These are phyloP conservation scores for Melanogaster broomeanus DNA, from an alignment of 768 basidiomycete genomes.

Conservation along the genomic window DNA sequence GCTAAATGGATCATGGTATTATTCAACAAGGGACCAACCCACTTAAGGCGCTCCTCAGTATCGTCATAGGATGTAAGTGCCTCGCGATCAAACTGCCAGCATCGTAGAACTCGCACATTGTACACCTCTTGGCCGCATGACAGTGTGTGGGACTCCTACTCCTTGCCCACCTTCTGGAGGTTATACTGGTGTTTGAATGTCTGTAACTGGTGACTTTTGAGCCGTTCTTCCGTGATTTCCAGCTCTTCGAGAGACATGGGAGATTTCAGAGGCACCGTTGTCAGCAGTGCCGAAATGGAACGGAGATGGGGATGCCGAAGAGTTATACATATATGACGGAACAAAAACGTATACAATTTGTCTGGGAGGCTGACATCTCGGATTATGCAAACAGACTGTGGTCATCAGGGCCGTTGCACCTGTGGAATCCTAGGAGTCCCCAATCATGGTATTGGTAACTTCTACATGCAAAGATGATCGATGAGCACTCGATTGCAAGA, in stretches of 20 bases:
- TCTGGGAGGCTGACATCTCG: neutral
- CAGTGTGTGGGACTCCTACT: slow-evolving; percentile 1
- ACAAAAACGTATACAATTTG: no score
- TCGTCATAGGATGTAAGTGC: slow-evolving; percentile 7
- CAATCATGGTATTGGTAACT: neutral
- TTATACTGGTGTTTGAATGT: slow-evolving; percentile 10
- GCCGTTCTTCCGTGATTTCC: slow-evolving; percentile 12
- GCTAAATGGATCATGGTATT: no score
- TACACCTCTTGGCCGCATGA: neutral
- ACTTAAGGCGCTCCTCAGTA: slow-evolving; percentile 5
- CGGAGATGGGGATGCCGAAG: neutral
- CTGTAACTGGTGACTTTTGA: slow-evolving; percentile 9
- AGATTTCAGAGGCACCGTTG: neutral
- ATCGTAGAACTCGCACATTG: slow-evolving; percentile 12
- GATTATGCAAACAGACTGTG: neutral
- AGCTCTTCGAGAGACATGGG: slow-evolving; percentile 16
- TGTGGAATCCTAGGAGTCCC: no score
- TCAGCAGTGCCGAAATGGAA: neutral
- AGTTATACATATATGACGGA: neutral
- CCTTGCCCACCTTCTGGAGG: neutral
- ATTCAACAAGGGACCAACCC: no score
- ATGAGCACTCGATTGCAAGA: no score
- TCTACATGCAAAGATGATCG: no score
- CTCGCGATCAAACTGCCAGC: slow-evolving; percentile 8
- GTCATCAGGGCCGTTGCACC: no score